Percentiles rank a stretch among this genome's conserved stretches.
Evolutionary conservation across 495 filamentous ascomycete species (phyloP).

Genomic region (Penicillium canariense): DNA sequence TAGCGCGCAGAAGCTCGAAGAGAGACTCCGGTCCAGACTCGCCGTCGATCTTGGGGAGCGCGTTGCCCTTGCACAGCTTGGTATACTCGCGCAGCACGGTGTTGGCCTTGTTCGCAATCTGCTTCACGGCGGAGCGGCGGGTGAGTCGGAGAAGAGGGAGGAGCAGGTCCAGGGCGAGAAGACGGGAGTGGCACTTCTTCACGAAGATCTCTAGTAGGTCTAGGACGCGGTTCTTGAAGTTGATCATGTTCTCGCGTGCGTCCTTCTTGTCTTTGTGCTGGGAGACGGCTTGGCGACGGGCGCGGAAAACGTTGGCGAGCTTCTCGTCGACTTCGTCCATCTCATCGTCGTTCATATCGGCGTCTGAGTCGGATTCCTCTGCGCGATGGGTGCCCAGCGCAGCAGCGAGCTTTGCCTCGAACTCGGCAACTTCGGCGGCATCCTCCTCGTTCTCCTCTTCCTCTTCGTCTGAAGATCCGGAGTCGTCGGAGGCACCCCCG

Average conservation of each 20-base stretch:
- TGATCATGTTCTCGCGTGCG: conserved; percentile 83
- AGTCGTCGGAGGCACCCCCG: conserved; percentile 35
- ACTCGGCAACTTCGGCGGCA: conserved; percentile 55
- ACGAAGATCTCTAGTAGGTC: conserved; percentile 85
- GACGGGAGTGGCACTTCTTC: conserved; percentile 68
- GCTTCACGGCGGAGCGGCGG: conserved; percentile 63
- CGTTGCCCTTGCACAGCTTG: conserved; percentile 61
- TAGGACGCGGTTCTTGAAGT: conserved; percentile 91
- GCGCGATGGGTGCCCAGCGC: conserved; percentile 65
- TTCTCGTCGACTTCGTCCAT: conserved; percentile 88
- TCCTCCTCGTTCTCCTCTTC: conserved; percentile 45
- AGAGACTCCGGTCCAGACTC: conserved; percentile 35
- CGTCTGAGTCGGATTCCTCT: conserved; percentile 61
- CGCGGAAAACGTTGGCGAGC: conserved; percentile 78
- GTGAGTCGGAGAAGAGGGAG: conserved; percentile 61
- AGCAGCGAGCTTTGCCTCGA: conserved; percentile 76
- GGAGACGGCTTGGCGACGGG: conserved; percentile 56
- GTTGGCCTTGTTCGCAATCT: conserved; percentile 69
- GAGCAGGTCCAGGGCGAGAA: conserved; percentile 64
- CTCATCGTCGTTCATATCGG: conserved; percentile 89
- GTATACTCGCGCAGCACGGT: conserved; percentile 66
- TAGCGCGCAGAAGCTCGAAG: conserved; percentile 57
- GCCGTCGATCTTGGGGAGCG: conserved; percentile 42
- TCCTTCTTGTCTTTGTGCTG: conserved; percentile 81
- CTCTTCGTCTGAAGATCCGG: conserved; percentile 35